Conservation (phyloP, 148 eudicot species). For the Vaccinium corymbosum region DNA sequence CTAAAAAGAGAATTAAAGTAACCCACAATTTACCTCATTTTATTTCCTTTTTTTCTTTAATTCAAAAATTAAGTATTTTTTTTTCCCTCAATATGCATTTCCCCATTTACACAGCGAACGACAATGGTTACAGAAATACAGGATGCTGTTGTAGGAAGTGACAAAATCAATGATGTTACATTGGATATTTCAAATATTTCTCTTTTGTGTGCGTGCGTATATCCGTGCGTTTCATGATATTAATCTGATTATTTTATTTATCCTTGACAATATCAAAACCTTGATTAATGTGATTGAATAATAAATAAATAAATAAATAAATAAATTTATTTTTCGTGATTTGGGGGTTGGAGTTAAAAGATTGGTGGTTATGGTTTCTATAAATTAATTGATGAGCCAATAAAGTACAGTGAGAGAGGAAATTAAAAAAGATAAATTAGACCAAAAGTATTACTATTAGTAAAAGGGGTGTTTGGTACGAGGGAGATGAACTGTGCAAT, state of each 20-base stretch:
- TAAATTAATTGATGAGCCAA: background rate
- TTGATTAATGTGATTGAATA: background rate
- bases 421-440: background rate
- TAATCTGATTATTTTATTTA: background rate
- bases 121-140: background rate
- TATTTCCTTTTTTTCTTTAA: background rate
- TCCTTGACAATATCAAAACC: background rate
- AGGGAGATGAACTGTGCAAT: constrained; percentile 13
- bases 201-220: background rate
- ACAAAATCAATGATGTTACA: background rate
- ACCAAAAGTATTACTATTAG: background rate
- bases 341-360: background rate
- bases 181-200: background rate
- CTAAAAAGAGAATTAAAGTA: no score
- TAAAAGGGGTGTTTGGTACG: background rate
- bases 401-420: background rate
- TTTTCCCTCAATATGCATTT: background rate
- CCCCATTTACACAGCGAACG: background rate
- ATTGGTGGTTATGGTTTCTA: background rate
- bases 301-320: background rate
- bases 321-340: background rate
- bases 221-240: background rate
- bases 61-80: background rate
- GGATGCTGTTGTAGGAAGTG: background rate
- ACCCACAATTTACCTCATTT: no score